These are phyloP conservation scores for Bipolaris sorokiniana DNA, from an alignment of 2,329 filamentous ascomycete species.

Conservation along the genomic window DNA sequence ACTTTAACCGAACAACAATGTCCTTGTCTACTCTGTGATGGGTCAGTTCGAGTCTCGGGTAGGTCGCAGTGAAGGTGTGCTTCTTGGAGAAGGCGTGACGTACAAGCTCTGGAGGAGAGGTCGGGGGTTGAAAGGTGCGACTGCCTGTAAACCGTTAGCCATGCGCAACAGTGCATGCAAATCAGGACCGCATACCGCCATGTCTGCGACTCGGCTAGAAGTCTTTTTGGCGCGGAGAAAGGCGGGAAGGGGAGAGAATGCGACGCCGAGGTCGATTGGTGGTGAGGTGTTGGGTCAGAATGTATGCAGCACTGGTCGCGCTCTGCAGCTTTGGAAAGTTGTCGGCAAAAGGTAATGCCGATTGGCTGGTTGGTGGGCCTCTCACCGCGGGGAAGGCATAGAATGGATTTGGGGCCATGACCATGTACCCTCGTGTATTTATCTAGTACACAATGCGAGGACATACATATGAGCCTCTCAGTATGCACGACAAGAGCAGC, in stretches of 20 bases:
- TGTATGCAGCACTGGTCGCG: conserved; percentile 7
- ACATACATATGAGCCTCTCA: too few species aligned
- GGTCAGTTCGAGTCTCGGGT: conserved; percentile 14
- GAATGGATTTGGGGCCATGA: not conserved
- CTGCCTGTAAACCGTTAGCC: conserved; percentile 33
- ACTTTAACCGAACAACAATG: conserved; percentile 92
- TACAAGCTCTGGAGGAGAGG: conserved; percentile 94
- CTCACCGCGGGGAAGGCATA: conserved; percentile 13
- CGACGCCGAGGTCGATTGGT: not conserved
- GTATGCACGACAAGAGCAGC: too few species aligned
- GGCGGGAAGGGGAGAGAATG: conserved; percentile 6
- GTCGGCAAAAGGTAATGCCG: conserved; percentile 21
- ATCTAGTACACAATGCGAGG: too few species aligned
- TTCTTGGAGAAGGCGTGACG: conserved; percentile 46
- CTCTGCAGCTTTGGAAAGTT: conserved; percentile 22
- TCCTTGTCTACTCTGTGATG: conserved; percentile 78
- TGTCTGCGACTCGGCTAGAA: conserved; percentile 31
- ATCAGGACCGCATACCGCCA: conserved; percentile 44
- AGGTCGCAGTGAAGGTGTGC: not conserved
- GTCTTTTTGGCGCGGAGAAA: not conserved
- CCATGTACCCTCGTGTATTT: not conserved
- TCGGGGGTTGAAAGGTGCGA: conserved; percentile 94
- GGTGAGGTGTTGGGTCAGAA: not conserved
- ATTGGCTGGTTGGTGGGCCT: conserved; percentile 5
- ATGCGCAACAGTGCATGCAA: not conserved